These are phyloP conservation scores for Entelexis sorbosivorans DNA, from an alignment of 1,139 yeast species.

Conservation along the genomic window DNA sequence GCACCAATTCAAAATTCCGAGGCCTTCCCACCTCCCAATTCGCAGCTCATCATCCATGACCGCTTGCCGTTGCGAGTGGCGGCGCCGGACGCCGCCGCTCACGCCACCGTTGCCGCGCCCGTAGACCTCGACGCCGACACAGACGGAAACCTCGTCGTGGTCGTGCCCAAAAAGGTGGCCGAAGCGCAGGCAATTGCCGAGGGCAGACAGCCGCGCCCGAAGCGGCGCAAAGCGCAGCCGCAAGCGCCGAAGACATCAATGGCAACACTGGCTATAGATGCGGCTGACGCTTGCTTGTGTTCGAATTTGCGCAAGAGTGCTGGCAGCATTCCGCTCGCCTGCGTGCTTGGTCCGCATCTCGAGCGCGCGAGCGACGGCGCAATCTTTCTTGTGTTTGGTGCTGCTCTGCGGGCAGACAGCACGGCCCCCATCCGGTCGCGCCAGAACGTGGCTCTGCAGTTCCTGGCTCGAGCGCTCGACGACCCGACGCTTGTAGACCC, in stretches of 20 bases:
- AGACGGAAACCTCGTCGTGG: not conserved
- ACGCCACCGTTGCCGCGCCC: not conserved
- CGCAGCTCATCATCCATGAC: not conserved
- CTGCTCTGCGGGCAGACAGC: conserved; percentile 2
- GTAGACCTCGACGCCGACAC: not conserved
- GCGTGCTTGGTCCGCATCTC: not conserved
- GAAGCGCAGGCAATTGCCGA: not conserved
- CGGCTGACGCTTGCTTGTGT: not conserved
- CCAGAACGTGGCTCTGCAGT: conserved; percentile 1
- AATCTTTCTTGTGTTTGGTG: not conserved
- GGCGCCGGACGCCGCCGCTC: not conserved
- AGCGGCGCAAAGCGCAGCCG: not conserved
- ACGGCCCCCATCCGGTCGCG: not conserved
- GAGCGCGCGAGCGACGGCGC: not conserved
- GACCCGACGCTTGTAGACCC: conserved; percentile 18
- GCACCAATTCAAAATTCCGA: not conserved
- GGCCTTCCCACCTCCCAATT: not conserved
- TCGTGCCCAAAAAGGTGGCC: not conserved
- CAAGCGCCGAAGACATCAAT: not conserved
- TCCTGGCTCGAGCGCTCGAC: conserved; percentile 15
- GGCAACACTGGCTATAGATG: not conserved
- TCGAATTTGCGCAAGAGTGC: not conserved
- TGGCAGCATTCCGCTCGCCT: not conserved
- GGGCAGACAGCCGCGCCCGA: not conserved
- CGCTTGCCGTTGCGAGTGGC: not conserved